phyloP scores from a whole-genome alignment of 1,139 yeast genomes.

The Sugiyamaella neomexicana region DNA sequence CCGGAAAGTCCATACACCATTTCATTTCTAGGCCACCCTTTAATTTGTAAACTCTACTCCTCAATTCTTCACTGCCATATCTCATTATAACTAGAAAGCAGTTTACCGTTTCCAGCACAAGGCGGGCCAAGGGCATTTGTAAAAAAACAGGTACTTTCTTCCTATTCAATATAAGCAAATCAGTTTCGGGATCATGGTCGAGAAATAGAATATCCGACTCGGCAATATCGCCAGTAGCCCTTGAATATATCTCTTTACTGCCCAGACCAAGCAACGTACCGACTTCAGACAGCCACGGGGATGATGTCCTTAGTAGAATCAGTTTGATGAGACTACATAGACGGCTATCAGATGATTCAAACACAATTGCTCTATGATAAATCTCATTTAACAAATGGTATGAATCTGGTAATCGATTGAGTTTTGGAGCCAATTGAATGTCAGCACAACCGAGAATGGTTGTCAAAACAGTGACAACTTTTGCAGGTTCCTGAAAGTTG shows the following conservation, averaged over 20 bases:
- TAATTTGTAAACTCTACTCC: slow-evolving; percentile 12
- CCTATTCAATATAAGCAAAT: slow-evolving; percentile 20
- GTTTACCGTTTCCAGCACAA: slow-evolving; percentile 27
- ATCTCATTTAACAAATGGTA: slow-evolving; percentile 32
- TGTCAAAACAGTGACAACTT: slow-evolving; percentile 30
- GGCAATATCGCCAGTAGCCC: slow-evolving; percentile 17
- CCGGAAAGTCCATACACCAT: slow-evolving; percentile 20
- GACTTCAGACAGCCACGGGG: slow-evolving; percentile 32
- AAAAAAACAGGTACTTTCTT: slow-evolving; percentile 29
- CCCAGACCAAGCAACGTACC: slow-evolving; percentile 31
- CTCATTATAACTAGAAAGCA: slow-evolving; percentile 25
- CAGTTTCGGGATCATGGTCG: slow-evolving; percentile 20
- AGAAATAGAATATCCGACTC: slow-evolving; percentile 20
- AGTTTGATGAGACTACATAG: slow-evolving; percentile 27
- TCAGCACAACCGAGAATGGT: slow-evolving; percentile 38
- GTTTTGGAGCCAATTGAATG: slow-evolving; percentile 25
- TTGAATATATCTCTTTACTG: slow-evolving; percentile 22
- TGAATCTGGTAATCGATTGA: slow-evolving; percentile 33
- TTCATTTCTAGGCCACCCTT: slow-evolving; percentile 15
- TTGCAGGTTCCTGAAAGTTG: slow-evolving; percentile 25
- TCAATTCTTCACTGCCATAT: slow-evolving; percentile 22
- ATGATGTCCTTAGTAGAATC: slow-evolving; percentile 28
- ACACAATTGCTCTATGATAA: slow-evolving; percentile 28
- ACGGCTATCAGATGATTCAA: slow-evolving; percentile 27
- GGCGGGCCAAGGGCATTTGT: slow-evolving; percentile 24